Conservation (phyloP, 805 yeast species). For the Starmerella vaccinii region DNA sequence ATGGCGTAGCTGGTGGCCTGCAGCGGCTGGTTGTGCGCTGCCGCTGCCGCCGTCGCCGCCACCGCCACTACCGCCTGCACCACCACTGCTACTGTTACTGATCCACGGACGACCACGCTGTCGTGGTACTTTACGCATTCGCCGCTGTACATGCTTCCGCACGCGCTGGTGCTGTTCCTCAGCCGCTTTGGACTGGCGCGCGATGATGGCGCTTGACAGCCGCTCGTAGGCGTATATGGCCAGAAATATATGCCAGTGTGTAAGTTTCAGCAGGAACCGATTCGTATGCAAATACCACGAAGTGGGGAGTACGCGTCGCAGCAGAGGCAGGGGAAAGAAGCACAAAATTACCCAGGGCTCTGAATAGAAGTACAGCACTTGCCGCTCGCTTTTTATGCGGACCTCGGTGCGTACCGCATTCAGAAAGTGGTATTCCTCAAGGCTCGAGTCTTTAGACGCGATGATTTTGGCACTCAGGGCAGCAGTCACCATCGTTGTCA, state of each 20-base stretch:
- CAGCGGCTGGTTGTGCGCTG: neutral
- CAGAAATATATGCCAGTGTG: conserved; percentile 33
- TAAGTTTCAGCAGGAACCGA: conserved; percentile 31
- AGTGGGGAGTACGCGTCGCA: conserved; percentile 29
- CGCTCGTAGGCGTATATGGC: conserved; percentile 31
- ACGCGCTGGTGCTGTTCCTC: conserved; percentile 20
- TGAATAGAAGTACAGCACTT: conserved; percentile 31
- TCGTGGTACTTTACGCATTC: neutral
- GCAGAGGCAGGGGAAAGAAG: conserved; percentile 28
- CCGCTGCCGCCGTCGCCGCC: neutral
- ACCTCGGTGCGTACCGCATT: conserved; percentile 33
- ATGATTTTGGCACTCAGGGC: conserved; percentile 37
- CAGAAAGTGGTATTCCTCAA: conserved; percentile 33
- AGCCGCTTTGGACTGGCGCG: conserved; percentile 17
- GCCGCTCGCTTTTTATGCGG: conserved; percentile 32
- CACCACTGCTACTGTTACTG: neutral
- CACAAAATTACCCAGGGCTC: conserved; percentile 33
- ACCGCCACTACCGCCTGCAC: neutral
- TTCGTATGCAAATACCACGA: conserved; percentile 29
- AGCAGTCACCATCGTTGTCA: conserved; percentile 46
- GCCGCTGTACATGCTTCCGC: conserved; percentile 17
- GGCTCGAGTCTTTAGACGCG: conserved; percentile 30
- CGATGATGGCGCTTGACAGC: conserved; percentile 15
- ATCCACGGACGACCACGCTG: conserved; percentile 3
- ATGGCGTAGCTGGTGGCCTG: too few species aligned